These are phyloP conservation scores for Suillus lakei DNA, from an alignment of 768 basidiomycete genomes.

Conservation along the genomic window DNA sequence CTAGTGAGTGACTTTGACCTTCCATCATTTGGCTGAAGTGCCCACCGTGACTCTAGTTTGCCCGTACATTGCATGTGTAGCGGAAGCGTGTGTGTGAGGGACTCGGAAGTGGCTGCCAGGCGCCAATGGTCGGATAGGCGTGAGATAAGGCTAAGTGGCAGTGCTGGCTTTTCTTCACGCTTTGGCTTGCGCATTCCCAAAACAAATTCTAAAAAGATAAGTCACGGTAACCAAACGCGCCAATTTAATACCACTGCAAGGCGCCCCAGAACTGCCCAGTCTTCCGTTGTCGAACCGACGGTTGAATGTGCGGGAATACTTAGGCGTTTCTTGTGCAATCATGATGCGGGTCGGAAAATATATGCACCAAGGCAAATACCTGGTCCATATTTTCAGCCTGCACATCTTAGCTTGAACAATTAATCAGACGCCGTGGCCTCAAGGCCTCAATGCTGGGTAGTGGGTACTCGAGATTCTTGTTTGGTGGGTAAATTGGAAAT, in stretches of 20 bases:
- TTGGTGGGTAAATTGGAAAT: background rate
- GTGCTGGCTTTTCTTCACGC: background rate
- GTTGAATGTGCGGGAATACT: no score
- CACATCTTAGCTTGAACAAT: background rate
- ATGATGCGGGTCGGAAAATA: background rate
- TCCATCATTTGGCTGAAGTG: background rate
- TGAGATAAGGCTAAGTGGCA: background rate
- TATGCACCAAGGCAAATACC: background rate
- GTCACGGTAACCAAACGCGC: no score
- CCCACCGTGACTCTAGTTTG: background rate
- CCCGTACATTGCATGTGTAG: background rate
- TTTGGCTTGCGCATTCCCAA: background rate
- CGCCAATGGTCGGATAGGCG: background rate
- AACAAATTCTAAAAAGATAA: background rate
- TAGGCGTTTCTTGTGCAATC: background rate
- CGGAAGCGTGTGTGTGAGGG: no score
- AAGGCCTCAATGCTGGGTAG: no score
- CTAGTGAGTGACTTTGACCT: background rate
- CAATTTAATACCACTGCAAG: background rate
- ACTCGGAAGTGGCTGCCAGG: background rate
- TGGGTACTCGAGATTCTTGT: background rate
- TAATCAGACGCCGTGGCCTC: background rate
- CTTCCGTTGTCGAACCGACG: no score
- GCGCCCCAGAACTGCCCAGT: background rate
- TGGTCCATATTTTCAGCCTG: background rate